Conservation (phyloP, 495 filamentous ascomycete genomes). For the Cenococcum geophilum region DNA sequence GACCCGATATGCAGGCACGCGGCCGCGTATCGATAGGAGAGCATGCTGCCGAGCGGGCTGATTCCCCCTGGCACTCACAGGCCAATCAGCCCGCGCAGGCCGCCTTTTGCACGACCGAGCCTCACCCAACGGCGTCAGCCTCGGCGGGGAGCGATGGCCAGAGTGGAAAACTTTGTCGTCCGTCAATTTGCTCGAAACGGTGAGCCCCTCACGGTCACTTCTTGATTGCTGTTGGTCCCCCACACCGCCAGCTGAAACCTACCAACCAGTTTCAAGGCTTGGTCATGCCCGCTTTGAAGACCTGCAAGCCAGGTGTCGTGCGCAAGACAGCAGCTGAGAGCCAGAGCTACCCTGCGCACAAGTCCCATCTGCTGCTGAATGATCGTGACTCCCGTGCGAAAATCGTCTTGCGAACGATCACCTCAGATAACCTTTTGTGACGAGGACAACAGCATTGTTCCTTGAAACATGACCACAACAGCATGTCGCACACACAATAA, state of each 20-base stretch:
- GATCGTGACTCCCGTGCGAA: background rate
- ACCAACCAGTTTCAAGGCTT: background rate
- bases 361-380: background rate
- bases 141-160: background rate
- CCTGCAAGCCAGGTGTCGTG: background rate
- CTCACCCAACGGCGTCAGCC: background rate
- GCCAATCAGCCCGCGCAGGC: background rate
- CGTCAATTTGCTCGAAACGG: background rate
- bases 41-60: background rate
- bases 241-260: background rate
- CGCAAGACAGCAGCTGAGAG: background rate
- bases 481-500: no score
- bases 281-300: background rate
- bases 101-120: background rate
- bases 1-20: background rate
- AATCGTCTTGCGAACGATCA: no score
- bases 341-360: background rate
- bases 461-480: background rate
- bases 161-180: background rate
- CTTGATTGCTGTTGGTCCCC: background rate
- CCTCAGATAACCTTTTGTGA: background rate
- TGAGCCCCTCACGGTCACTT: background rate
- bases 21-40: conserved; percentile 7
- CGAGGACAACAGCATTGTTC: background rate
- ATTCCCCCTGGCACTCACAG: background rate